These are phyloP conservation scores for Termitomyces sp. DNA, from an alignment of 768 basidiomycete genomes.

Conservation along the genomic window DNA sequence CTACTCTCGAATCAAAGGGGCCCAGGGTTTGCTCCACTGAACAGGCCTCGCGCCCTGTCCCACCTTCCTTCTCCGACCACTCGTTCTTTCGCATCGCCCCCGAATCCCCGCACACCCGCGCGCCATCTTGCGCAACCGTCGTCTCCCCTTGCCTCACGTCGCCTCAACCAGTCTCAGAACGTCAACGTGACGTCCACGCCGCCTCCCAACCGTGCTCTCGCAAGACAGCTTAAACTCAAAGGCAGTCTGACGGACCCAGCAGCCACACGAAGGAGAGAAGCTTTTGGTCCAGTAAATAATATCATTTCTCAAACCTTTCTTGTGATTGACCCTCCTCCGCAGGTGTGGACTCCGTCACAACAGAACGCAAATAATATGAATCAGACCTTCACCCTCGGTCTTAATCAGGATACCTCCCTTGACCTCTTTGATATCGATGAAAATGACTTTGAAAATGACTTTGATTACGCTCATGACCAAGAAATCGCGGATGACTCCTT, in stretches of 20 bases:
- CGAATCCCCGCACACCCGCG: slow-evolving; percentile 24
- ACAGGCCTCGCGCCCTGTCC: slow-evolving; percentile 56
- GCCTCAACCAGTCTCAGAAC: slow-evolving; percentile 34
- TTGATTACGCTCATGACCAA: slow-evolving; percentile 33
- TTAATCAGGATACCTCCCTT: slow-evolving; percentile 42
- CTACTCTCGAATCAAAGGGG: slow-evolving; percentile 47
- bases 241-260: slow-evolving; percentile 76
- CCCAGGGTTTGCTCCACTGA: slow-evolving; percentile 32
- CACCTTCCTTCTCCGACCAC: slow-evolving; percentile 39
- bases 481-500: slow-evolving; percentile 38
- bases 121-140: slow-evolving; percentile 26
- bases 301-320: slow-evolving; percentile 27
- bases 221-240: slow-evolving; percentile 58
- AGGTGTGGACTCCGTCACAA: slow-evolving; percentile 34
- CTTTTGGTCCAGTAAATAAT: slow-evolving; percentile 37
- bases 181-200: slow-evolving; percentile 52
- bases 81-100: slow-evolving; percentile 37
- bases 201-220: slow-evolving; percentile 60
- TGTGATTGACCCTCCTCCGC: slow-evolving; percentile 3
- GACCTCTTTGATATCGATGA: slow-evolving; percentile 78
- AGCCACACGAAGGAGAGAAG: slow-evolving; percentile 45
- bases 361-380: slow-evolving; percentile 21
- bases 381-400: slow-evolving; percentile 30
- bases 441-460: slow-evolving; percentile 56
- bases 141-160: slow-evolving; percentile 36